A percentile compares a stretch with the other conserved stretches of the same genome.
Conservation (phyloP, 1,284 basidiomycete genomes). For the Microbotryum silenes-acaulis region DNA sequence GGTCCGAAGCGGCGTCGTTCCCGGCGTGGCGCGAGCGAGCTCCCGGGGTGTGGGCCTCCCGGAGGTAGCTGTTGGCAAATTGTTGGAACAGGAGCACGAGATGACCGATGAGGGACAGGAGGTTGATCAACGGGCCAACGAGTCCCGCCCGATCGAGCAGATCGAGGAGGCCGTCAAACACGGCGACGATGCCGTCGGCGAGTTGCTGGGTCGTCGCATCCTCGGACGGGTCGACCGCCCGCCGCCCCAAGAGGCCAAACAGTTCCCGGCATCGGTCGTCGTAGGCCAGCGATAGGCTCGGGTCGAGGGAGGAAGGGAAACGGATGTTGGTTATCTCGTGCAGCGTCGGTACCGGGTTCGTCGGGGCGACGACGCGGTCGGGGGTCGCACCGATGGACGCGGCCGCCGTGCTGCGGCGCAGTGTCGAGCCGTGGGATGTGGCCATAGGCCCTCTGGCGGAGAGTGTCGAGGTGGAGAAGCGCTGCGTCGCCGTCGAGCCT, state of each 20-base stretch:
- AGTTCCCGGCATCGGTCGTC: constrained; percentile 13
- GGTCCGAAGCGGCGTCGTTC: neutral
- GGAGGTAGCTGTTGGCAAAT: constrained; percentile 1
- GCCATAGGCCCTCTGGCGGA: neutral
- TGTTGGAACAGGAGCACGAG: constrained; percentile 20
- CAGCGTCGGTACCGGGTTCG: constrained; percentile 13
- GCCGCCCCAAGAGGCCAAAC: constrained; percentile 17
- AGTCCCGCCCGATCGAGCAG: constrained; percentile 15
- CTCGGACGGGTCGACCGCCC: neutral
- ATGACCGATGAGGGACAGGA: constrained; percentile 10
- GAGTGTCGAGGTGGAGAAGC: neutral
- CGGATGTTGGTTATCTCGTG: constrained; percentile 24
- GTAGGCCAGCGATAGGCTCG: constrained; percentile 2
- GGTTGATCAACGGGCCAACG: constrained; percentile 15
- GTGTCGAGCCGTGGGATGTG: neutral
- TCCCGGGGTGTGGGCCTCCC: neutral
- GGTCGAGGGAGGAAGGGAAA: constrained; percentile 1
- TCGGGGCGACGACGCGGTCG: neutral
- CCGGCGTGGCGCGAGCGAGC: neutral
- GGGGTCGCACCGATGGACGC: neutral
- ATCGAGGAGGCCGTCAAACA: constrained; percentile 4
- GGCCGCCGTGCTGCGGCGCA: neutral
- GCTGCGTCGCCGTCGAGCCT: neutral
- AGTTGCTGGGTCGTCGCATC: neutral
- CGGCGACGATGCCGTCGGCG: constrained; percentile 3